Evolutionary conservation across 139 green algal genomes (phyloP).

Genomic region (Micromonas commoda): DNA sequence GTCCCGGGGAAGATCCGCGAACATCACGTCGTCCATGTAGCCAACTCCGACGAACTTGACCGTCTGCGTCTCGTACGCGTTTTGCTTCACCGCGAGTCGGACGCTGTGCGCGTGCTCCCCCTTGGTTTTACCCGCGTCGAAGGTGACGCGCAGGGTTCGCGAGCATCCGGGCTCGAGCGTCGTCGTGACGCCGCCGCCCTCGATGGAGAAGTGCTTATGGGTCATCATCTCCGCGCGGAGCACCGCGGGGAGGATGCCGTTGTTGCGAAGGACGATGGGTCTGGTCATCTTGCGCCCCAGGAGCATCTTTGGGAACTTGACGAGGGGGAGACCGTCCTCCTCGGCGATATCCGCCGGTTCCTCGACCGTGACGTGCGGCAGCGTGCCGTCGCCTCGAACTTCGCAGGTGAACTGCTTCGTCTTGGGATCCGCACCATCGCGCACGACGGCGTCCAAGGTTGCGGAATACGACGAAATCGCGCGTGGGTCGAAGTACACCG

Average conservation of each 20-base stretch:
- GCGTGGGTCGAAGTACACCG: slow-evolving; percentile 50
- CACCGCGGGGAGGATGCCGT: slow-evolving; percentile 54
- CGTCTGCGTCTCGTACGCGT: slow-evolving; percentile 66
- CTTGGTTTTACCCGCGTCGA: slow-evolving; percentile 37
- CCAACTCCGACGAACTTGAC: slow-evolving; percentile 50
- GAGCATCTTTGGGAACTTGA: slow-evolving; percentile 55
- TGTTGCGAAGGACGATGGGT: slow-evolving; percentile 58
- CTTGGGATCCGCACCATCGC: slow-evolving; percentile 50
- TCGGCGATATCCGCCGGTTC: slow-evolving; percentile 14
- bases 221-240: slow-evolving; percentile 49
- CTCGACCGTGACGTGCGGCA: slow-evolving; percentile 60
- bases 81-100: slow-evolving; percentile 45
- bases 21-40: slow-evolving; percentile 63
- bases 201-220: slow-evolving; percentile 47
- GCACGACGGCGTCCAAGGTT: slow-evolving; percentile 59
- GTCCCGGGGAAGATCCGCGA: slow-evolving; percentile 53
- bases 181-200: slow-evolving; percentile 36
- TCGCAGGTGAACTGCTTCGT: slow-evolving; percentile 61
- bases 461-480: slow-evolving; percentile 60
- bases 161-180: slow-evolving; percentile 39
- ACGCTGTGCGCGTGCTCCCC: slow-evolving; percentile 35
- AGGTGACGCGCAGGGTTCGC: slow-evolving; percentile 44
- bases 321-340: not conserved
- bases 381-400: slow-evolving; percentile 61
- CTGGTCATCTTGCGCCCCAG: slow-evolving; percentile 41